Base-by-base conservation (phyloP, 805 yeast genomes). In the Wickerhamiella australiensis region DNA sequence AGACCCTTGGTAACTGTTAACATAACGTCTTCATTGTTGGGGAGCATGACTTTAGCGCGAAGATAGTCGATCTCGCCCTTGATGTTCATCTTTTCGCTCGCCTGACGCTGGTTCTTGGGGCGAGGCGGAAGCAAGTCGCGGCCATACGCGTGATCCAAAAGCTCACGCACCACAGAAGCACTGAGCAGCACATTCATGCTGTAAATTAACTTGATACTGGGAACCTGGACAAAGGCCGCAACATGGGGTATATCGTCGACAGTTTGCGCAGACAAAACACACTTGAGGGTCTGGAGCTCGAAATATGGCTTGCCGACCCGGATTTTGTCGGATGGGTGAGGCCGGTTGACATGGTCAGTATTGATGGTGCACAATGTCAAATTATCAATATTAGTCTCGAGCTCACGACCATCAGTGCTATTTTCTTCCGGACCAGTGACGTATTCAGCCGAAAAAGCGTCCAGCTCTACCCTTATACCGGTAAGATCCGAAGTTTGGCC, bases 11-110 rank as follows among this genome's bases (percentile, higher is more conserved):
- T 23, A 3, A 72, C 45, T 53, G 76, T 80, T 23, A 75, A 46
- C 64, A 77, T 63, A 3, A 74, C 54, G 49, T 72, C 74, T 22
- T 72, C 76, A 12, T 66, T 62, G 46, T 68, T 68, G 0, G 80
- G 80, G 22, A 77, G 57, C 23, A 72, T 62, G 1, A 67, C 56
- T 46, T 72, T 72, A 33, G 72, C 42, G 1, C 60, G 55, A 18
- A 58, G 51, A 29, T 55, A 56, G 38, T 57, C 63, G 12, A 67
- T 53, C 33, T 53, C 52, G 5, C 54, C 54, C 5, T 73, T 67
- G 18, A 70, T 15, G 3, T 53, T 50, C 20, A 57, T 23, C 20
- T 38, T 47, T 15, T 46, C 50, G 11, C 17, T 21, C 9, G 40
- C 12, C 40, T 35, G 18, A 5, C 6, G 11, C 17, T 18, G 29